Conservation (phyloP, 2,329 filamentous ascomycete species). For the Aureobasidium sp. region DNA sequence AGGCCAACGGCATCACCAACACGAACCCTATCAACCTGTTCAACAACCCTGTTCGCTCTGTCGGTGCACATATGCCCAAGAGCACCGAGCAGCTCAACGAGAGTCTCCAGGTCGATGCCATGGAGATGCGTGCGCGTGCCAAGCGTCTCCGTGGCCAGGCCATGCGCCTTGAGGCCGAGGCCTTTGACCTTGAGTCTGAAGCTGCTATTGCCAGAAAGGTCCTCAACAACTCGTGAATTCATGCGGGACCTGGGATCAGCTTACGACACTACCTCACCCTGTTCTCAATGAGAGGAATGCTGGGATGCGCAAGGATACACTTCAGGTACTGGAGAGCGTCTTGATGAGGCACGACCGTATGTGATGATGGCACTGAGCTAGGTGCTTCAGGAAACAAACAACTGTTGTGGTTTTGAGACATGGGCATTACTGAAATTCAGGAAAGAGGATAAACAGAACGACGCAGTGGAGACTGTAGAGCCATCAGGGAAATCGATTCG, state of each 20-base stretch:
- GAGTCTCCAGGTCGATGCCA: neutral
- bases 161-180: constrained; percentile 15
- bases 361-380: neutral
- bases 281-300: neutral
- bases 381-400: neutral
- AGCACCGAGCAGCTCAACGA: neutral
- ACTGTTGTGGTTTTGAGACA: neutral
- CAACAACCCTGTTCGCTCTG: neutral
- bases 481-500: neutral
- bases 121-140: neutral
- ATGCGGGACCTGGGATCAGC: no score
- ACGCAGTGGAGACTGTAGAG: neutral
- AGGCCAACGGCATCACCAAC: neutral
- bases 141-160: constrained; percentile 1
- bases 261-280: no score
- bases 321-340: neutral
- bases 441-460: neutral
- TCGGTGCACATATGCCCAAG: no score
- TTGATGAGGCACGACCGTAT: neutral
- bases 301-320: no score
- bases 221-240: neutral
- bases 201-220: neutral
- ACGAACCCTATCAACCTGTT: neutral
- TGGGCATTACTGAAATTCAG: neutral
- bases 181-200: neutral